Base-by-base conservation (phyloP, 768 basidiomycete genomes). In the Phanerodontia chrysosporium region DNA sequence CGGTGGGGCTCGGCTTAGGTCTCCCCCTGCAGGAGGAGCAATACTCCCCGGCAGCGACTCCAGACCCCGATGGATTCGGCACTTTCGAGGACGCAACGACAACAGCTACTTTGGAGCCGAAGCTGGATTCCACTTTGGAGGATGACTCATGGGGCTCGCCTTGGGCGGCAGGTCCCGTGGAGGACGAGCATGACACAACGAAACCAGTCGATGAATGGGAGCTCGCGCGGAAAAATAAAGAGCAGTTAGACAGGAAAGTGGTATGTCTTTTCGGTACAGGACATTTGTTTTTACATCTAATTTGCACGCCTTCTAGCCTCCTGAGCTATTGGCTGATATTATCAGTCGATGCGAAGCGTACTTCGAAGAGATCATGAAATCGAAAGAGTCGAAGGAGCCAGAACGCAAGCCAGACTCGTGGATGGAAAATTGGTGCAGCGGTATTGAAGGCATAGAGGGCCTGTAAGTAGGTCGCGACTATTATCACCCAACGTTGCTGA, bases 201-300 rank as follows among this genome's bases (percentile, higher is more conserved):
- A 72, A 74, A 45, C 65, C 69, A 6, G 68, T 73, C 5, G 86
- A 90, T 66, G 86, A 87, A 70, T 90, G 89, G 89, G 87, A 87
- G 62, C 65, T 70, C 10, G 86, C 87, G 13, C 80, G 75, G 60
- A 76, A 73, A 64, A 73, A 80, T 60, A 86, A 88, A 64, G 80
- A 80, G 62, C 78, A 77, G 59, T 76, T 82, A 65, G 83, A 90
- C 67, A 77, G 77, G 45, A 77, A 80, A 67, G 83, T 90, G 68
- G 90, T 90, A 73, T 73, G 89, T 76, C 39, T 32, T 21, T 27
- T 44, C 35, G 45, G 27, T 22, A 30, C 27, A 21, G 9, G 14
- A 46, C 45, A 24, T 53, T 22, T 45, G 39, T 62, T 32, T 66
- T 52, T 39, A 54, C 60, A 46, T 46, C 58, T 67, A 55, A 65